Conservation (phyloP, 805 yeast genomes). For the Jamesozyma piceae region DNA sequence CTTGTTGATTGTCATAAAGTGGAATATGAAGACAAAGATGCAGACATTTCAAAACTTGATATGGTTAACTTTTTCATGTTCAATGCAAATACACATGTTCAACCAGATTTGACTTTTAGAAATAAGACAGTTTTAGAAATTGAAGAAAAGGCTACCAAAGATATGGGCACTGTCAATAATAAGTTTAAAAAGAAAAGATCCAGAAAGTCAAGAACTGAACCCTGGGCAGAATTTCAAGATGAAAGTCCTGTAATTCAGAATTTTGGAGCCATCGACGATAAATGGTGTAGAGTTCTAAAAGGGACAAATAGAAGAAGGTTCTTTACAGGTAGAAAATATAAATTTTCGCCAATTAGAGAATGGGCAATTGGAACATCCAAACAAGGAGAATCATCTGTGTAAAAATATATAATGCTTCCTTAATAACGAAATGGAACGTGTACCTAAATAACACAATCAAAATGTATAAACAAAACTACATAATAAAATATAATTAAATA, state of each 20-base stretch:
- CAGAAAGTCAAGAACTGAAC: not conserved
- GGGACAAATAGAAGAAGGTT: slow-evolving; percentile 14
- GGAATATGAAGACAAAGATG: not conserved
- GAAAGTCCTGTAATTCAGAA: not conserved
- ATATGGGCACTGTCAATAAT: not conserved
- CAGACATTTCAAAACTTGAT: not conserved
- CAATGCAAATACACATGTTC: not conserved
- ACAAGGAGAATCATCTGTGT: not conserved
- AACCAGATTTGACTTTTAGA: not conserved
- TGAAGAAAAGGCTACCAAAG: not conserved
- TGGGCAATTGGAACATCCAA: not conserved
- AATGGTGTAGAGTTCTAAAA: slow-evolving; percentile 17
- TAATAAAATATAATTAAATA: no score
- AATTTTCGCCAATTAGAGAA: not conserved
- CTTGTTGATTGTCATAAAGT: no score
- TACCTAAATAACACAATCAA: no score
- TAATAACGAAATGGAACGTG: no score
- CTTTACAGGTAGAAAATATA: not conserved
- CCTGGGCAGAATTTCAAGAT: not conserved
- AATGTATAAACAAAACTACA: no score
- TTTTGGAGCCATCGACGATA: slow-evolving; percentile 18
- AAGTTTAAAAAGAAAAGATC: not conserved
- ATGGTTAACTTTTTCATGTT: not conserved
- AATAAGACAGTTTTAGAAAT: not conserved
- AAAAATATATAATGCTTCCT: not conserved